Base-by-base conservation (phyloP, 352 stramenopile species). In the Globisporangium orthogonon region DNA sequence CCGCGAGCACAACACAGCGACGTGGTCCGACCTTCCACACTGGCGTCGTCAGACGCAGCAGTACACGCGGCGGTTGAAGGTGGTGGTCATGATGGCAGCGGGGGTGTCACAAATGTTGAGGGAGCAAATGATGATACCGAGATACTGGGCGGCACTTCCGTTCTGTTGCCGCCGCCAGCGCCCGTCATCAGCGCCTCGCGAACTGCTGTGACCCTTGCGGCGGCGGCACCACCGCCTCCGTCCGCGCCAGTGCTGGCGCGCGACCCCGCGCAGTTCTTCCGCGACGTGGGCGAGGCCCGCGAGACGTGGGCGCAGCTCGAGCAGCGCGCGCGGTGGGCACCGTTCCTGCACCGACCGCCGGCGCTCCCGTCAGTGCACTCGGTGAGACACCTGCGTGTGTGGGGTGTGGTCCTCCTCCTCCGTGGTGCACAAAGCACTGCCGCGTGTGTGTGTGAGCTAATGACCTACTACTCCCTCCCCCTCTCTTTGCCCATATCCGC, bases 221-320 rank as follows among this genome's bases (percentile, higher is more conserved):
- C 35, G 14, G 35, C 9, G 10, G 35, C n/a, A 9, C 44, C 18
- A 3, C 18, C 6, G 18, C 44, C 30, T 18, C 58, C 7, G 29
- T 37, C 45, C 15, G 3, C 37, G 5, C 29, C 14, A 7, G 48
- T 55, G 40, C 7, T 23, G 2, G 18, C 49, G 15, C 40, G 33
- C 28, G 60, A 70, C 52, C 45, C 58, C 43, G 47, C 50, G 31
- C 49, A 56, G 54, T 76, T 76, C 66, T 75, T 82, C 61, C 58
- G 52, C 52, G 63, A 77, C 0, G 53, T 61, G 2, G 63, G 66
- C 29, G 75, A 86, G 41, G 63, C 66, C 13, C 75, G 78, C 7
- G 74, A 87, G 58, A 88, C 73, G 28, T 93, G 80, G 73, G 70
- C 63, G 2, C 61, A 85, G 52, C 59, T 91, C 23, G 71, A 88